These are phyloP conservation scores for Argentina anserina DNA, from an alignment of 306 rosid species.

Conservation along the genomic window DNA sequence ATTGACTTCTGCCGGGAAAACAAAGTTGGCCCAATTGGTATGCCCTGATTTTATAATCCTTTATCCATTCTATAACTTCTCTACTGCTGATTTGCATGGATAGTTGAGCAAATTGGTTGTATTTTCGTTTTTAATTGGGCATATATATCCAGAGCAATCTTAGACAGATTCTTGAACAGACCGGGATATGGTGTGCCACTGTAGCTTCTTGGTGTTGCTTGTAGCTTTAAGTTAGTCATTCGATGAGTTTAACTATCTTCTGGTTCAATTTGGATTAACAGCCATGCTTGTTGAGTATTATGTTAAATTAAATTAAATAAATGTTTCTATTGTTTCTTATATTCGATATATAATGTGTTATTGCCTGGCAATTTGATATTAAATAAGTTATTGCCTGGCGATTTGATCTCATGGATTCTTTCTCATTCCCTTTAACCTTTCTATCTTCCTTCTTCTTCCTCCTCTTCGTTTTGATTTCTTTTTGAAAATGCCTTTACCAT, in stretches of 20 bases:
- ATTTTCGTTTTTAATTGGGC: background rate
- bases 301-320: background rate
- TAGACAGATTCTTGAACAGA: background rate
- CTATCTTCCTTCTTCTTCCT: no score
- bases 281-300: background rate
- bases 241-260: background rate
- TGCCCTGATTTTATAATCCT: background rate
- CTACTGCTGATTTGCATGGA: conserved; percentile 4
- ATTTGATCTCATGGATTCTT: background rate
- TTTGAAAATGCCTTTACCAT: no score
- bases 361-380: no score
- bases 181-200: background rate
- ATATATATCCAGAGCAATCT: background rate
- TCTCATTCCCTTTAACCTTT: background rate
- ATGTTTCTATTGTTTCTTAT: background rate
- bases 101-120: background rate
- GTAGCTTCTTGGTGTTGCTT: background rate
- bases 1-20: conserved; percentile 74
- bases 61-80: background rate
- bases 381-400: background rate
- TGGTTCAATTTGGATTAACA: background rate
- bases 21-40: conserved; percentile 78
- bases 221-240: background rate
- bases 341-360: background rate
- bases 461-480: no score